Percentiles rank a stretch among this genome's conserved stretches.
Conservation (phyloP, 1,284 basidiomycete species). For the Rhodotorula mucilaginosa region DNA sequence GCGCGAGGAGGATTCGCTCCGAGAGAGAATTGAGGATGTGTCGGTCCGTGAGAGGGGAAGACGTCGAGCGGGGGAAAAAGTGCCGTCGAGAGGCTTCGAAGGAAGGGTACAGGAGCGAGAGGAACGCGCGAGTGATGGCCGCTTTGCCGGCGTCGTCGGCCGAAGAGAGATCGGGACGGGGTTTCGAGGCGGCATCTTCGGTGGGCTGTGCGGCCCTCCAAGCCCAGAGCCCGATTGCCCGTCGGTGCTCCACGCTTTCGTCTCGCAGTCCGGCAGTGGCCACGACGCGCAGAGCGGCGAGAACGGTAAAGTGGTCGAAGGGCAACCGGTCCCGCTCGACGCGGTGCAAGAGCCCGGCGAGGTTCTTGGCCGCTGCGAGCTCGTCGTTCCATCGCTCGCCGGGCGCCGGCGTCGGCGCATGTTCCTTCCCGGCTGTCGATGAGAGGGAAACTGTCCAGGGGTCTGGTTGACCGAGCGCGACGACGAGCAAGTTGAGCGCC, state of each 20-base stretch:
- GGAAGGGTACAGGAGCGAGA: constrained; percentile 3
- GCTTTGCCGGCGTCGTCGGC: neutral
- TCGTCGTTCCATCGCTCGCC: neutral
- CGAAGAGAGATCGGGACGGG: neutral
- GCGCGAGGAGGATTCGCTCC: neutral
- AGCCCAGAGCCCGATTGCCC: neutral
- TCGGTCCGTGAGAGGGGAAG: neutral
- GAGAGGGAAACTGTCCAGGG: neutral
- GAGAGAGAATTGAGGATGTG: constrained; percentile 6
- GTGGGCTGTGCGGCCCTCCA: neutral
- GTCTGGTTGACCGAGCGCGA: neutral
- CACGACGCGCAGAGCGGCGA: neutral
- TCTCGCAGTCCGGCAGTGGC: neutral
- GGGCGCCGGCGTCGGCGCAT: neutral
- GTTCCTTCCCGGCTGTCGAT: neutral
- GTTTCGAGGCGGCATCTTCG: neutral
- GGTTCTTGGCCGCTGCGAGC: neutral
- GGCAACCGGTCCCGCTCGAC: neutral
- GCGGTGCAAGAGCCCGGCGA: constrained; percentile 9
- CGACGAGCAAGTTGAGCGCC: constrained; percentile 32
- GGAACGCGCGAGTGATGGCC: constrained; percentile 2
- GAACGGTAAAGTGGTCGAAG: neutral
- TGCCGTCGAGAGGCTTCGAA: neutral
- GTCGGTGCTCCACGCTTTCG: neutral
- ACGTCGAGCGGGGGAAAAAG: neutral